Evolutionary conservation across 2,329 filamentous ascomycete genomes (phyloP), one percentile per base, ranked within the genome.

Genomic region (Cladosporium sp.): DNA sequence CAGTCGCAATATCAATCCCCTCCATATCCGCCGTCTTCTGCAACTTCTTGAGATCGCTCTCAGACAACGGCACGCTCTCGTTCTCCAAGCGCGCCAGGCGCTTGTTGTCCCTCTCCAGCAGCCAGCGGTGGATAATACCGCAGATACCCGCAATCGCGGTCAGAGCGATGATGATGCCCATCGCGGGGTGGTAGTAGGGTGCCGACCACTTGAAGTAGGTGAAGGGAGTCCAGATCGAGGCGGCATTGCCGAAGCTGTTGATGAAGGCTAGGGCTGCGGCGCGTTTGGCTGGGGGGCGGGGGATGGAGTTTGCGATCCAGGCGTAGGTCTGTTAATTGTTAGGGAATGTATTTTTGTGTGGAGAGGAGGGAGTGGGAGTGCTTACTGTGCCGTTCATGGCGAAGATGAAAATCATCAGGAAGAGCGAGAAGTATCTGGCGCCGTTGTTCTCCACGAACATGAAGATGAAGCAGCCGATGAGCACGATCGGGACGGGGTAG

Each of bases 331-430:
- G 43, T 25, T 8, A 11, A 4, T 16, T 16, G 62, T 64, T 16
- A 59, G 62, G n/a, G 3, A 16, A 21, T 30, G 25, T 4, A n/a
- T 11, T n/a, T 18, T 2, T n/a, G 7, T n/a, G 49, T 51, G 21
- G 6, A 30, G 5, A n/a, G n/a, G n/a, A n/a, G n/a, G n/a, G n/a
- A n/a, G n/a, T n/a, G n/a, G n/a, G 18, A 23, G 10, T 4, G 60
- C 67, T 62, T 60, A 65, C 71, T 4, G 82, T 84, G 36, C 81
- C 81, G 75, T 85, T 84, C 74, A 83, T 83, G 18, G 82, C 79
- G 69, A 86, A 86, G 65, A 86, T 79, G 68, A 86, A 85, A 67
- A 81, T 80, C 77, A 86, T 83, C 46, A 86, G 75, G 78, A 86
- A 86, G 65, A 86, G 76, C 56, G 67, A 80, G 74, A 86, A 83